Evolutionary conservation across 768 basidiomycete species (phyloP), one percentile per base, ranked within the genome.

Genomic region (Podaxis sp.): DNA sequence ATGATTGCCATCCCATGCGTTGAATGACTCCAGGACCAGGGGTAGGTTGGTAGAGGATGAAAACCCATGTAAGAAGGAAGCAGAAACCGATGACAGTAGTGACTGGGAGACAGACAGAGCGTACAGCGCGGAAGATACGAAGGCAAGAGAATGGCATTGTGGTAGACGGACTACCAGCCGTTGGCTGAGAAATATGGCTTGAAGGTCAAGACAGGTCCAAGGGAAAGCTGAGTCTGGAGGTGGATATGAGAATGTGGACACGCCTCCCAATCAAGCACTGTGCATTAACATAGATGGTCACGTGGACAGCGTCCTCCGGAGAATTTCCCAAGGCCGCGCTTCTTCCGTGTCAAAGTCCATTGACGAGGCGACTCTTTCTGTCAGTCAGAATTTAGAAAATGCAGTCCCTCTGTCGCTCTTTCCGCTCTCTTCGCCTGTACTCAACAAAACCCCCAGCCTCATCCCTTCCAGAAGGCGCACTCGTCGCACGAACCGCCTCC

Each of bases 1-100:
- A 96, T 6, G 89, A 82, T 69, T 96, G 94, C 94, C 94, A 96
- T 30, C 93, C 93, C 20, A 97, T 77, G 50, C 84, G 82, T 69
- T 93, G 91, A 13, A 81, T 71, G 13, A 81, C 72, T 1, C 91
- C 91, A 17, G 91, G 91, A 2, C 91, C 91, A 1, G 80, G 79
- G 10, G 83, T 84, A 2, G 91, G 91, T 71, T 93, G 91, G 69
- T 93, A 90, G 36, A 96, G 85, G 22, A 95, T 78, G 69, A 93
- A 92, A 37, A 92, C 76, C 71, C 88, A 90, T 1, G 87, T 84
- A 58, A 96, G 87, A 48, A 93, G 78, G 61, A 82, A 82, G 15
- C 86, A 85, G 75, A 96, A 91, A 12, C 82, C 80, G 51, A 91
- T 70, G 66, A 91, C 75, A 11, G 87, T 77, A 2, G 84, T 76